phyloP scores from a whole-genome alignment of 2,329 filamentous ascomycete species.

The Pyricularia sp. region DNA sequence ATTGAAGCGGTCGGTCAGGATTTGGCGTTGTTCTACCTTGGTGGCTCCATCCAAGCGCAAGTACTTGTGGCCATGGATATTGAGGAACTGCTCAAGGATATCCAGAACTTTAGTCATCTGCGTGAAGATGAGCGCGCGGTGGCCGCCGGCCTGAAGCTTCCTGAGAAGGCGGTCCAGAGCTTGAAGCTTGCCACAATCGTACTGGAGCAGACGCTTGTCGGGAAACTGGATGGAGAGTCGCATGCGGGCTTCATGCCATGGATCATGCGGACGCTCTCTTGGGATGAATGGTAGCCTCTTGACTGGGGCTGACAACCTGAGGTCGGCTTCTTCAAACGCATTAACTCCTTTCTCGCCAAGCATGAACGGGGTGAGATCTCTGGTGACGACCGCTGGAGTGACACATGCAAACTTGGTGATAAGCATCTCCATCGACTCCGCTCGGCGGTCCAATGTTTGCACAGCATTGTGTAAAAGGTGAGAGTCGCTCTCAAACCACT shows the following conservation, averaged over 20 bases:
- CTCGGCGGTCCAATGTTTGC: constrained; percentile 64
- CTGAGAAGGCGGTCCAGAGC: constrained; percentile 78
- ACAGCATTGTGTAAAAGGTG: constrained; percentile 56
- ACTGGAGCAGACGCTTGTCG: constrained; percentile 90
- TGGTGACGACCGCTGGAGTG: constrained; percentile 78
- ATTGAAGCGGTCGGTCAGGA: constrained; percentile 94
- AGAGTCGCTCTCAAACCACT: constrained; percentile 69
- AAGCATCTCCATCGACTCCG: constrained; percentile 60
- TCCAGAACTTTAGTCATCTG: constrained; percentile 99
- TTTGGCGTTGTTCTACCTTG: constrained; percentile 90
- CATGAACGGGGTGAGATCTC: constrained; percentile 61
- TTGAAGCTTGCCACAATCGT: constrained; percentile 95
- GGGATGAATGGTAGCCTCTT: constrained; percentile 48
- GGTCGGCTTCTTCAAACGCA: constrained; percentile 45
- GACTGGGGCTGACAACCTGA: constrained; percentile 46
- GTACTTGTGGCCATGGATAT: constrained; percentile 96
- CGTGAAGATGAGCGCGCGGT: constrained; percentile 94
- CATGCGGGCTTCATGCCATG: constrained; percentile 90
- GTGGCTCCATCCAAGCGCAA: constrained; percentile 93
- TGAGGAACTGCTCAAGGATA: constrained; percentile 94
- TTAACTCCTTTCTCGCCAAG: constrained; percentile 52
- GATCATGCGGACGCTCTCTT: constrained; percentile 54
- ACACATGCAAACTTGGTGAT: constrained; percentile 88
- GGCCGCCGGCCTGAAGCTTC: constrained; percentile 77
- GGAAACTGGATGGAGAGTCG: constrained; percentile 92